Evolutionary conservation across 148 eudicot species (phyloP), one percentile per base, ranked within the genome.

Genomic region (Cornus suecica): DNA sequence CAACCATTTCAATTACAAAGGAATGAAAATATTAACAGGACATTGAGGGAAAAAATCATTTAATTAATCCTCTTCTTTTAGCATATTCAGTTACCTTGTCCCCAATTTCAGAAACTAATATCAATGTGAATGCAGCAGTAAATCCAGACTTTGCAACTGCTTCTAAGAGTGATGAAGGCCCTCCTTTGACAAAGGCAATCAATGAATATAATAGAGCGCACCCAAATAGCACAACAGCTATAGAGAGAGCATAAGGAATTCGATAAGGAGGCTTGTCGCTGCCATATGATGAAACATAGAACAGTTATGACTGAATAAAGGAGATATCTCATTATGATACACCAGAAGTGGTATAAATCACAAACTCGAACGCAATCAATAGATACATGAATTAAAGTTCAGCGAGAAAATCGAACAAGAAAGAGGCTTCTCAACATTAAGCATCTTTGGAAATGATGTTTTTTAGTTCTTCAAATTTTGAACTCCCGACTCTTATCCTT

Each of bases 91-190:
- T 73, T 85, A 95, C 99, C 99, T 95, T 95, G 86, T 95, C 97
- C 48, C 99, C 99, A 71, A 95, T 95, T 83, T 95, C 99, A 25
- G 99, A 95, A 77, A 95, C 94, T 79, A 90, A 88, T 72, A 95
- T 95, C 72, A 93, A 82, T 9, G 89, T 78, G 84, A 95, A 95
- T 48, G 97, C 97, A 76, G 97, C 99, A 77, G 99, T 88, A 77
- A 95, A 91, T 61, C 99, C 97, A 32, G 99, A 91, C 81, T 95
- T 95, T 14, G 99, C 87, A 78, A 93, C 82, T 78, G 97, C 89
- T 71, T 82, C 87, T 75, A 88, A 82, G 15, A 91, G 41, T 65
- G 89, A 77, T 66, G 89, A 79, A 67, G 93, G 87, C 32, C 86
- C 88, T 80, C 90, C 89, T 80, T 86, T 90, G 73, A 73, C 80